phyloP scores from a whole-genome alignment of 768 basidiomycete genomes.

The Tulasnella sp. region DNA sequence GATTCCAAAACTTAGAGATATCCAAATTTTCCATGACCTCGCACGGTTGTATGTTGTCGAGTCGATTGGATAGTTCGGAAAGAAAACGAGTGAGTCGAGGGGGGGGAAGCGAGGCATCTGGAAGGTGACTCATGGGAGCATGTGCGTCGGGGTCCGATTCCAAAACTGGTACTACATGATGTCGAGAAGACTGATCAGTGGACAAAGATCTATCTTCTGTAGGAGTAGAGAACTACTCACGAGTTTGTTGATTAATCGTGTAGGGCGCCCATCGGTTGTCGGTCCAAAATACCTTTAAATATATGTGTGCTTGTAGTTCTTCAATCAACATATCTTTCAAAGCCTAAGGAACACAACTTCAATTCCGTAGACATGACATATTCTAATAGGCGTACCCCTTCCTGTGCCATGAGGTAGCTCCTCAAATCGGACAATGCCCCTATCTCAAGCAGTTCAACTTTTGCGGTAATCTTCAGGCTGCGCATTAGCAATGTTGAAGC shows the following conservation, averaged over 20 bases:
- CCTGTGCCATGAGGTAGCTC: constrained; percentile 72
- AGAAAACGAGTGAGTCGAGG: constrained; percentile 51
- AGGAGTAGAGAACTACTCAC: constrained; percentile 35
- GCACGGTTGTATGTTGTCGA: constrained; percentile 59
- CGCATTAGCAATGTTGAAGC: constrained; percentile 78
- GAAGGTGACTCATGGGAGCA: constrained; percentile 19
- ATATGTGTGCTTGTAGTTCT: constrained; percentile 93
- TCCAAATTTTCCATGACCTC: constrained; percentile 39
- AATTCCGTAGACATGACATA: neutral
- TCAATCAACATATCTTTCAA: constrained; percentile 87
- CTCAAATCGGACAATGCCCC: constrained; percentile 87
- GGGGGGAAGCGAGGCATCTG: constrained; percentile 30
- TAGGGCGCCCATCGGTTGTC: constrained; percentile 87
- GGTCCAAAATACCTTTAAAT: constrained; percentile 92
- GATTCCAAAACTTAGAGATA: constrained; percentile 4
- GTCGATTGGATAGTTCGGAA: constrained; percentile 47
- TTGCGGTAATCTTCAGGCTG: constrained; percentile 81
- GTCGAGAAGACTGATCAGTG: constrained; percentile 3
- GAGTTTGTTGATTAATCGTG: constrained; percentile 55
- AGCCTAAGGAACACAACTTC: constrained; percentile 37
- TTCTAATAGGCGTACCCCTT: constrained; percentile 43
- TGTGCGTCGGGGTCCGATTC: constrained; percentile 38
- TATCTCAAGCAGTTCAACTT: constrained; percentile 84
- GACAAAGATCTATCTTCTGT: neutral
- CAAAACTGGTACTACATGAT: constrained; percentile 44